Percentiles rank a stretch among this genome's conserved stretches.
Conservation (phyloP, 2,329 filamentous ascomycete genomes). For the Sporothrix dimorphospora region DNA sequence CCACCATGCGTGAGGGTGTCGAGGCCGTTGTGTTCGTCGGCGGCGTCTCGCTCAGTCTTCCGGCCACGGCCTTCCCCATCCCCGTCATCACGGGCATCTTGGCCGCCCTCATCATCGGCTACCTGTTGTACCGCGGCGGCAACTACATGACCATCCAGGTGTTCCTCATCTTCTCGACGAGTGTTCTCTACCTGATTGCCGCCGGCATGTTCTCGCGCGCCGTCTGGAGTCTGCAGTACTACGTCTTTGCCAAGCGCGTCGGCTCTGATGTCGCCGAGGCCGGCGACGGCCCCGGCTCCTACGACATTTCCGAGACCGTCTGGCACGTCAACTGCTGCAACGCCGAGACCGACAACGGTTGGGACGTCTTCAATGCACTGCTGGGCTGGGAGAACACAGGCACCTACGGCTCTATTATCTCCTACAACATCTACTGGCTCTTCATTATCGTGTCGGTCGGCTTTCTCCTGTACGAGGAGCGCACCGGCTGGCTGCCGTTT, state of each 20-base stretch:
- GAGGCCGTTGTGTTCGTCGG: constrained; percentile 87
- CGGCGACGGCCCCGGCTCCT: constrained; percentile 69
- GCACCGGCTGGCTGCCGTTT: constrained; percentile 54
- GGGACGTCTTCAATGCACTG: constrained; percentile 86
- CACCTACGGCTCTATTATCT: constrained; percentile 83
- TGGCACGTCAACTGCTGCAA: constrained; percentile 89
- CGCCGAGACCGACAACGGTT: constrained; percentile 72
- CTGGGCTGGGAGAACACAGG: constrained; percentile 88
- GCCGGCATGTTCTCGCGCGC: constrained; percentile 77
- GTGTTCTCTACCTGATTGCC: constrained; percentile 78
- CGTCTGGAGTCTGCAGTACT: constrained; percentile 71
- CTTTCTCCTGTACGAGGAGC: constrained; percentile 68
- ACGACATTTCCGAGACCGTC: constrained; percentile 74
- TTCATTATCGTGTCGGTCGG: constrained; percentile 53
- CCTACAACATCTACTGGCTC: constrained; percentile 89
- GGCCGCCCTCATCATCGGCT: constrained; percentile 70
- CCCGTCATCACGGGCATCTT: constrained; percentile 72
- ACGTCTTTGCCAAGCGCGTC: constrained; percentile 53
- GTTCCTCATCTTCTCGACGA: constrained; percentile 77
- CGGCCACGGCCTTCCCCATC: constrained; percentile 75
- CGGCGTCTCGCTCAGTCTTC: constrained; percentile 76
- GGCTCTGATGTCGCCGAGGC: constrained; percentile 57
- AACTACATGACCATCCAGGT: constrained; percentile 33
- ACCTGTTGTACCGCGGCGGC: constrained; percentile 63
- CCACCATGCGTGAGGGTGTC: constrained; percentile 82